phyloP scores from a whole-genome alignment of 1,284 basidiomycete species.

The Dichomitus squalens region DNA sequence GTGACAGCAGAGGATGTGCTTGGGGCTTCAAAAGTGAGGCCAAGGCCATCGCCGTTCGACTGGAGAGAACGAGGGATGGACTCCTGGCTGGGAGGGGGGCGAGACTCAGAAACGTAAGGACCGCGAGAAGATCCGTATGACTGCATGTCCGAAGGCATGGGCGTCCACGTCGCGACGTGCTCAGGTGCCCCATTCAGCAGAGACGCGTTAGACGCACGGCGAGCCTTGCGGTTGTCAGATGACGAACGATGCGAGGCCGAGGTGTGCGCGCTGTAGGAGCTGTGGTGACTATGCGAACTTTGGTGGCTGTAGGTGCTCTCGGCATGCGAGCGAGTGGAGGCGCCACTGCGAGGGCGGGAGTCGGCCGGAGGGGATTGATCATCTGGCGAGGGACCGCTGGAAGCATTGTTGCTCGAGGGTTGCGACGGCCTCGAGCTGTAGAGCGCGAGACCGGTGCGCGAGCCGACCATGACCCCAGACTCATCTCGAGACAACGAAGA shows the following conservation, averaged over 20 bases:
- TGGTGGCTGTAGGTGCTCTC: conserved; percentile 15
- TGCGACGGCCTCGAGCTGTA: conserved; percentile 22
- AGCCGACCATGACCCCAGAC: conserved; percentile 15
- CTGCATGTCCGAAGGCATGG: conserved; percentile 10
- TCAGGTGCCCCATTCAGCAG: background rate
- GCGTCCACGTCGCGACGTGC: conserved; percentile 1
- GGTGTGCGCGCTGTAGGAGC: background rate
- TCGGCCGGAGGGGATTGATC: conserved; percentile 7
- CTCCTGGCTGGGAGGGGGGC: conserved; percentile 13
- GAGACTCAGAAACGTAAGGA: conserved; percentile 5
- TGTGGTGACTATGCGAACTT: conserved; percentile 4
- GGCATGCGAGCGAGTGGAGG: conserved; percentile 12
- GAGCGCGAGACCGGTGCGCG: conserved; percentile 23
- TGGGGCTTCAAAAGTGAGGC: background rate
- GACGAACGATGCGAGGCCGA: conserved; percentile 6
- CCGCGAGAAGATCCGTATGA: conserved; percentile 11
- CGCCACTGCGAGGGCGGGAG: conserved; percentile 14
- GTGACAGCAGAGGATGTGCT: conserved; percentile 18
- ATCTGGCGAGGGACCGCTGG: conserved; percentile 1
- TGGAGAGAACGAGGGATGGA: conserved; percentile 21
- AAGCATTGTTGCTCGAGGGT: conserved; percentile 2
- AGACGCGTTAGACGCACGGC: conserved; percentile 12
- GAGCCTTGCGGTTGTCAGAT: conserved; percentile 6
- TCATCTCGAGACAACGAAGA: conserved; percentile 16
- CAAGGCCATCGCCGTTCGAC: background rate